phyloP scores from a whole-genome alignment of 2,329 filamentous ascomycete genomes.

The Fusarium marasasianum region DNA sequence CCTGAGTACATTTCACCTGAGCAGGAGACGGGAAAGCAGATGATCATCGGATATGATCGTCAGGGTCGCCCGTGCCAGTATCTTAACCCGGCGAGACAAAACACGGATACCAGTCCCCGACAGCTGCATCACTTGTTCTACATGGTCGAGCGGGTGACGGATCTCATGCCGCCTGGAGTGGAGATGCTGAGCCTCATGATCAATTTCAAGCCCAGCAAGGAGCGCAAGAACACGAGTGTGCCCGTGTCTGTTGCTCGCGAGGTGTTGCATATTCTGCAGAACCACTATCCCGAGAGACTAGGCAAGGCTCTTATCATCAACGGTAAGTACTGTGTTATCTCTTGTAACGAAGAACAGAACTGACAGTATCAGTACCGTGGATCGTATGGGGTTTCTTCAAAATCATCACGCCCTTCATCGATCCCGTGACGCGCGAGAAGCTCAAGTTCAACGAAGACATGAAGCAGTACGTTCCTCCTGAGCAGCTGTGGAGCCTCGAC shows the following conservation, averaged over 20 bases:
- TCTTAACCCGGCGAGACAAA: slow-evolving; percentile 88
- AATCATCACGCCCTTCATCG: slow-evolving; percentile 94
- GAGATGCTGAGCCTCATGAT: slow-evolving; percentile 89
- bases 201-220: slow-evolving; percentile 86
- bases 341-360: neutral
- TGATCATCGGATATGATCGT: slow-evolving; percentile 88
- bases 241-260: slow-evolving; percentile 80
- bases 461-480: slow-evolving; percentile 78
- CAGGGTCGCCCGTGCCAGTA: slow-evolving; percentile 89
- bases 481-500: slow-evolving; percentile 83
- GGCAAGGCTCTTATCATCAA: slow-evolving; percentile 91
- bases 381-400: slow-evolving; percentile 95
- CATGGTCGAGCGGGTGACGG: slow-evolving; percentile 91
- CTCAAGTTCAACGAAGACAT: slow-evolving; percentile 98
- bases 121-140: slow-evolving; percentile 95
- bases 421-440: slow-evolving; percentile 91
- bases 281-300: slow-evolving; percentile 92
- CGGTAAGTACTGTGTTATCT: slow-evolving; percentile 56
- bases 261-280: slow-evolving; percentile 91
- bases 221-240: slow-evolving; percentile 76
- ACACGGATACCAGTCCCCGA: slow-evolving; percentile 84
- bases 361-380: slow-evolving; percentile 75
- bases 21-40: slow-evolving; percentile 96
- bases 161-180: slow-evolving; percentile 86
- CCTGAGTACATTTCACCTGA: slow-evolving; percentile 90